Conservation (phyloP, 306 rosid species). For the Fragaria iinumae region DNA sequence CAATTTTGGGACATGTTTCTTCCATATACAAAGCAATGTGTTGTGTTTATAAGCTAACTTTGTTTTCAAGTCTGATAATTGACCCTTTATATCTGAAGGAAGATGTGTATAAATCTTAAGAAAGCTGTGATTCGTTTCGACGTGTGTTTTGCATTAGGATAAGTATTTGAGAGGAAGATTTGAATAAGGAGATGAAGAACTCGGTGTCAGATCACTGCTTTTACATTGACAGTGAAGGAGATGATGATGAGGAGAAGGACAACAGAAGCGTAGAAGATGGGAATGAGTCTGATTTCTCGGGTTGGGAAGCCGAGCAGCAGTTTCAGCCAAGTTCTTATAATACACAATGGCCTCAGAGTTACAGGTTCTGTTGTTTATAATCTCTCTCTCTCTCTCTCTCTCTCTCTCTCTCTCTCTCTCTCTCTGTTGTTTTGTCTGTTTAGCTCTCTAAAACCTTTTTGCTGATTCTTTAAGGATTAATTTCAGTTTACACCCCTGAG, state of each 20-base stretch:
- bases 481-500: no score
- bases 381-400: background rate
- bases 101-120: background rate
- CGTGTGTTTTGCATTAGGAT: background rate
- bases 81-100: background rate
- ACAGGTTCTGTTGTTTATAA: no score
- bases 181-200: conserved; percentile 56
- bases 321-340: conserved; percentile 58
- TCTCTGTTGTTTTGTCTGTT: background rate
- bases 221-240: conserved; percentile 80
- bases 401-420: background rate
- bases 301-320: conserved; percentile 47
- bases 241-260: conserved; percentile 55
- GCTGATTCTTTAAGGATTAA: background rate
- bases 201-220: conserved; percentile 73
- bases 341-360: conserved; percentile 93
- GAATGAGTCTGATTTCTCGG: conserved; percentile 73
- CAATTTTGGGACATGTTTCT: background rate
- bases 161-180: conserved; percentile 5
- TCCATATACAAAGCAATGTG: background rate
- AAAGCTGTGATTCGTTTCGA: background rate
- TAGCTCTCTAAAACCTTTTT: background rate
- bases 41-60: background rate
- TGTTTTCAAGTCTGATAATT: background rate
- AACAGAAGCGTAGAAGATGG: conserved; percentile 58